These are phyloP conservation scores for Apiospora sp. DNA, from an alignment of 2,329 filamentous ascomycete species.

Conservation along the genomic window DNA sequence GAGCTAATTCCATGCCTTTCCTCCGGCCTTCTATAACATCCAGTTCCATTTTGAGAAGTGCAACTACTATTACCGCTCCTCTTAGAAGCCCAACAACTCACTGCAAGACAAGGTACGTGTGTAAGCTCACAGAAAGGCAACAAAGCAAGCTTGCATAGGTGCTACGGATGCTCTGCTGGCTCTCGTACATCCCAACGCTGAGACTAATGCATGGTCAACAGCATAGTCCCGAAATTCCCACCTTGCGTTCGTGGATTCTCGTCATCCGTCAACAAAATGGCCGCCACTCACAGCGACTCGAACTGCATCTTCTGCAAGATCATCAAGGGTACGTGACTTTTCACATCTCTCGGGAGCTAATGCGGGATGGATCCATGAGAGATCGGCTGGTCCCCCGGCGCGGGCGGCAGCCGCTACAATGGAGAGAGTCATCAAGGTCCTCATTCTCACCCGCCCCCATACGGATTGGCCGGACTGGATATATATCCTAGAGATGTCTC, in stretches of 20 bases:
- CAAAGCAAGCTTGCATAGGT: not conserved
- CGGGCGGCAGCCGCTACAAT: conserved; percentile 13
- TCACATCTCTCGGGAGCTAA: not conserved
- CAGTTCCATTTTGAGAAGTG: not conserved
- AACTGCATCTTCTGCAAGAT: conserved; percentile 98
- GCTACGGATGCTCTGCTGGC: not conserved
- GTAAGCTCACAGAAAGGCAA: not conserved
- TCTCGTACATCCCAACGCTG: not conserved
- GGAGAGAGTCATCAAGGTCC: conserved; percentile 26
- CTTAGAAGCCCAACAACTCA: not conserved
- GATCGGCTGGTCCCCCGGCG: not conserved
- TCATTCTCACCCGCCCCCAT: conserved; percentile 3
- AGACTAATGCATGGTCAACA: not conserved
- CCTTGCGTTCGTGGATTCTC: conserved; percentile 7
- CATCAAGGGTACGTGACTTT: conserved; percentile 75
- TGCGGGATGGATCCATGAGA: not conserved
- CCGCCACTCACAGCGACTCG: conserved; percentile 43
- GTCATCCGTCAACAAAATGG: conserved; percentile 16
- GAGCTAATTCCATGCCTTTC: not conserved
- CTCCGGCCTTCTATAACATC: not conserved
- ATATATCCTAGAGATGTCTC: not conserved
- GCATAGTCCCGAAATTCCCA: not conserved
- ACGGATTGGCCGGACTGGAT: not conserved
- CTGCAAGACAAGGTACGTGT: not conserved
- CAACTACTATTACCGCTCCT: not conserved